Evolutionary conservation across 371 early-diverging fungal species (phyloP).

Genomic region (Mucor saturninus): DNA sequence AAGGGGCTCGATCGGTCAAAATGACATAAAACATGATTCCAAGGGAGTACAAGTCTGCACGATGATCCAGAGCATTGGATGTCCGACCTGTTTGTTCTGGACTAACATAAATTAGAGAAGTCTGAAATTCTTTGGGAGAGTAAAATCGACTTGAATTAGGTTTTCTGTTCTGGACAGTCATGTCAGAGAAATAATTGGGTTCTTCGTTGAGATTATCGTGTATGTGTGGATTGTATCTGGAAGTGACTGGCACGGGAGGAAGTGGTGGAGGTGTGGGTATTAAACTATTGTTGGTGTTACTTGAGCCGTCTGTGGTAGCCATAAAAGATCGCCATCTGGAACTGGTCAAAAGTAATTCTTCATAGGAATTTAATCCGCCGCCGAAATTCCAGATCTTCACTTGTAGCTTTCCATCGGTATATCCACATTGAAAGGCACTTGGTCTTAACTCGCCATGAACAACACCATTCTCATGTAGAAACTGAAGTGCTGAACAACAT

Average conservation of each 20-base stretch:
- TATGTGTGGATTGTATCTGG: background rate
- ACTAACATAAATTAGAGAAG: conserved; percentile 43
- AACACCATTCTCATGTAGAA: conserved; percentile 45
- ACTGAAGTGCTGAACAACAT: conserved; percentile 46
- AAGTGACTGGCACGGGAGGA: background rate
- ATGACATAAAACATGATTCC: conserved; percentile 59
- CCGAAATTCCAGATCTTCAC: conserved; percentile 49
- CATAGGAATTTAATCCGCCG: conserved; percentile 42
- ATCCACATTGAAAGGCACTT: conserved; percentile 30
- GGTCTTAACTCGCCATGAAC: conserved; percentile 50
- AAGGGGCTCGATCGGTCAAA: conserved; percentile 52
- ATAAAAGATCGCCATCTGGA: conserved; percentile 38
- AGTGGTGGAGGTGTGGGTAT: conserved; percentile 10
- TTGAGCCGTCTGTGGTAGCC: conserved; percentile 2
- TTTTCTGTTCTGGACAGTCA: background rate
- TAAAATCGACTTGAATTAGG: conserved; percentile 13
- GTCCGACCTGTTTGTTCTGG: conserved; percentile 66
- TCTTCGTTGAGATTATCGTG: background rate
- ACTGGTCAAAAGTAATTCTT: conserved; percentile 44
- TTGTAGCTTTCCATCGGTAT: conserved; percentile 9
- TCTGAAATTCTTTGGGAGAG: conserved; percentile 38
- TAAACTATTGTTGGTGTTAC: background rate
- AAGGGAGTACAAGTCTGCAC: conserved; percentile 61
- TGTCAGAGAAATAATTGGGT: background rate
- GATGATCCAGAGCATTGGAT: conserved; percentile 57